Evolutionary conservation across 768 basidiomycete species (phyloP), one percentile per base, ranked within the genome.

Genomic region (Mycena indigotica): DNA sequence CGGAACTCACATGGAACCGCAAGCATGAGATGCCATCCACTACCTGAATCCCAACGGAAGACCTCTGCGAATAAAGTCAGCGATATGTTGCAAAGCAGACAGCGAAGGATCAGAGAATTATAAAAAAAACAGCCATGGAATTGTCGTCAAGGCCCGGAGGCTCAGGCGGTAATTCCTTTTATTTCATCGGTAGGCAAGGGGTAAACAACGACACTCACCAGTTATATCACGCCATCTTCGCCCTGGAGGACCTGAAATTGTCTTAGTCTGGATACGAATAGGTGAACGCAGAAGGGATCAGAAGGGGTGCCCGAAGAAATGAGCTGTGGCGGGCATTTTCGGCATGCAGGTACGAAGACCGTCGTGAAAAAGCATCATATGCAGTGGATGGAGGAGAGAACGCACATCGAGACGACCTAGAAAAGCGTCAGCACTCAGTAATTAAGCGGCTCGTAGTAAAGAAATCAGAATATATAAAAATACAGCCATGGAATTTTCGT

Each of bases 281-380:
- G 39, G 32, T 19, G 30, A 35, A 58, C 16, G 23, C 5, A 25
- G 60, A 51, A 40, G 57, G 65, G 62, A 75, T 90, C 88, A 89
- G 88, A 81, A 61, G 75, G 85, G 88, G 84, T 88, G 89, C 88
- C 90, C 90, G 88, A 84, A 72, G 44, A 67, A 67, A 80, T 91
- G 90, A 92, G 90, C 90, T 92, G 85, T 89, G 86, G 86, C 90
- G 89, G 90, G 90, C 90, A 84, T 69, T 89, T 92, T 92, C 90
- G 90, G 86, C 88, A 91, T 56, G 64, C 70, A 71, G 56, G 67
- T 92, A 91, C 90, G 90, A 89, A 91, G 90, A 92, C 90, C 90
- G 90, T 92, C 90, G 90, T 91, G 88, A 86, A 85, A 79, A 75
- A 82, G 72, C 88, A 90, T 89, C 87, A 87, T 85, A 54, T 19